Evolutionary conservation across 2,329 filamentous ascomycete species (phyloP).

Genomic region (Sclerotiophoma versabilis): DNA sequence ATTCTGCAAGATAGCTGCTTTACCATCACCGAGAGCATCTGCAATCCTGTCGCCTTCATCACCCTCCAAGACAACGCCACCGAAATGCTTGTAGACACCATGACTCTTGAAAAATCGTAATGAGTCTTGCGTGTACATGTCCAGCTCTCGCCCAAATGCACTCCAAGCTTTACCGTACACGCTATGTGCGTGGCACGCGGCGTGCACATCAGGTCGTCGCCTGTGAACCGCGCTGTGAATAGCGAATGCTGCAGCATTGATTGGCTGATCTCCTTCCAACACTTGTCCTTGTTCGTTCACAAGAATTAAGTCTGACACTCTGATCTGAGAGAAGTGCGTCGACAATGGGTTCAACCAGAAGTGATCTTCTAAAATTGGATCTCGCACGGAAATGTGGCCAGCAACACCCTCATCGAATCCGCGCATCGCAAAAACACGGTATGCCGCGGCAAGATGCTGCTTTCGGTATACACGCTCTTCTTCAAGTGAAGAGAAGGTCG

Average conservation of each 20-base stretch:
- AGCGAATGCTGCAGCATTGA: slow-evolving; percentile 57
- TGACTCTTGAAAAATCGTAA: slow-evolving; percentile 53
- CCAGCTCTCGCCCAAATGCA: slow-evolving; percentile 55
- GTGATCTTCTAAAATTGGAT: slow-evolving; percentile 43
- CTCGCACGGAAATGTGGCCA: slow-evolving; percentile 56
- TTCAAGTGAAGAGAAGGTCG: slow-evolving; percentile 48
- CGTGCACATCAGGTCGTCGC: slow-evolving; percentile 48
- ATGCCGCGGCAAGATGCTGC: slow-evolving; percentile 57
- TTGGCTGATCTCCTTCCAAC: slow-evolving; percentile 50
- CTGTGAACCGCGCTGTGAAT: slow-evolving; percentile 55
- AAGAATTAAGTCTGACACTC: slow-evolving; percentile 53
- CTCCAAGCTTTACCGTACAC: slow-evolving; percentile 58
- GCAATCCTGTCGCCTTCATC: slow-evolving; percentile 57
- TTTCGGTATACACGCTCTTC: slow-evolving; percentile 54
- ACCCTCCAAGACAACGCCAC: slow-evolving; percentile 52
- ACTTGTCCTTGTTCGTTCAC: slow-evolving; percentile 54
- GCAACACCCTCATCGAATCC: slow-evolving; percentile 54
- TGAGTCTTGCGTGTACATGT: slow-evolving; percentile 59
- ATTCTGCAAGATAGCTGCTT: slow-evolving; percentile 50
- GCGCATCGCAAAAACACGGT: slow-evolving; percentile 47
- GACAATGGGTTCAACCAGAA: slow-evolving; percentile 55
- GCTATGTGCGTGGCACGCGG: slow-evolving; percentile 55
- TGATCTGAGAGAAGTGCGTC: slow-evolving; percentile 54
- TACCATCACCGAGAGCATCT: slow-evolving; percentile 44
- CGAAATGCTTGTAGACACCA: slow-evolving; percentile 51